Percentiles rank a stretch among this genome's conserved stretches.
Evolutionary conservation across 1,284 basidiomycete species (phyloP).

Genomic region (Leccinum fallax): DNA sequence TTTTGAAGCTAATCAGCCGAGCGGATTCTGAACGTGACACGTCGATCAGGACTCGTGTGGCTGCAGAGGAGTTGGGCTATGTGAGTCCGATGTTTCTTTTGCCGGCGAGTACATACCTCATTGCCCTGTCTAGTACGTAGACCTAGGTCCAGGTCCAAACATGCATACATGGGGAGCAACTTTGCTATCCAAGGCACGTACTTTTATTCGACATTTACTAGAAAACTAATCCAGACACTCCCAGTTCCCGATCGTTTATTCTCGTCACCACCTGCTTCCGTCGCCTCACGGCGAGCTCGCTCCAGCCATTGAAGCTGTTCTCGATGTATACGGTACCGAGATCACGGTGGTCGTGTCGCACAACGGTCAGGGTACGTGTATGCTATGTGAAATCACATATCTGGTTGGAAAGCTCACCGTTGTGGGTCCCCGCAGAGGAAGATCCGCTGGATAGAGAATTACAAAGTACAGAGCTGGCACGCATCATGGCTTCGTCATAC

Average conservation of each 20-base stretch:
- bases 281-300: constrained; percentile 90
- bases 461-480: constrained; percentile 82
- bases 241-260: constrained; percentile 89
- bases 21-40: constrained; percentile 4
- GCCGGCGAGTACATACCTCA: constrained; percentile 3
- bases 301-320: constrained; percentile 87
- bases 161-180: constrained; percentile 91
- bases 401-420: neutral
- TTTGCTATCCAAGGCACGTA: constrained; percentile 73
- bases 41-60: constrained; percentile 64
- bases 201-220: neutral
- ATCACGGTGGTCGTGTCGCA: constrained; percentile 88
- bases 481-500: constrained; percentile 74
- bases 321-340: constrained; percentile 82
- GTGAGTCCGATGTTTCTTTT: constrained; percentile 44
- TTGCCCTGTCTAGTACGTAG: constrained; percentile 57
- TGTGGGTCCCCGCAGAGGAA: constrained; percentile 55
- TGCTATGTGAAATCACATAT: neutral
- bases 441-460: constrained; percentile 87
- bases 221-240: constrained; percentile 5
- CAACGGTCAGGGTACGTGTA: constrained; percentile 80
- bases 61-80: constrained; percentile 82
- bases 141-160: constrained; percentile 87
- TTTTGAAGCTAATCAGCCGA: constrained; percentile 11
- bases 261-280: constrained; percentile 87